Evolutionary conservation across 148 eudicot genomes (phyloP).

Genomic region (Heliosperma pusillum): DNA sequence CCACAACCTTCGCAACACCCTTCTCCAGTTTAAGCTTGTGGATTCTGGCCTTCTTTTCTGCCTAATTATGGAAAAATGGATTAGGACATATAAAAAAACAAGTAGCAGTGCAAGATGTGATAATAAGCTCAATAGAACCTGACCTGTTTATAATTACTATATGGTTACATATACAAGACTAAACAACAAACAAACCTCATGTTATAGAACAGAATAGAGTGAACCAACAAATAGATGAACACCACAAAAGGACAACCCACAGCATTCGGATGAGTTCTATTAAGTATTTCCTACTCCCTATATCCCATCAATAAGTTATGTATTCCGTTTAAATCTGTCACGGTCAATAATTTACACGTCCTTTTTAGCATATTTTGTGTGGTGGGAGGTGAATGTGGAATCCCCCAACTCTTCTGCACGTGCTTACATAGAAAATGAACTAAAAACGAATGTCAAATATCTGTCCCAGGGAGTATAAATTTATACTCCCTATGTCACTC

Average conservation of each 20-base stretch:
- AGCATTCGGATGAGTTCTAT: neutral
- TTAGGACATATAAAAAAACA: neutral
- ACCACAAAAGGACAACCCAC: neutral
- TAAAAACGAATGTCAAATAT: neutral
- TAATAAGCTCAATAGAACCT: neutral
- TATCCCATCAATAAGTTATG: neutral
- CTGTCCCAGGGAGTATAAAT: neutral
- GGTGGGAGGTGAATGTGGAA: neutral
- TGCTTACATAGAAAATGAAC: neutral
- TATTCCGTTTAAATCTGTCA: neutral
- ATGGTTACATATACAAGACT: neutral
- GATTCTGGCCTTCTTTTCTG: conserved; percentile 74
- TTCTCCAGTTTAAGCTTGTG: conserved; percentile 74
- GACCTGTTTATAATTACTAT: neutral
- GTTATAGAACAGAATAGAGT: neutral
- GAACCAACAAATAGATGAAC: neutral
- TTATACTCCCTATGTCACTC: too few relatives aligned
- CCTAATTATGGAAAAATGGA: conserved; percentile 29
- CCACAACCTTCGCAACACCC: conserved; percentile 91
- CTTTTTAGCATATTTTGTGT: neutral
- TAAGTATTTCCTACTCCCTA: neutral
- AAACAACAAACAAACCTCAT: neutral
- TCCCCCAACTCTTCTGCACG: neutral
- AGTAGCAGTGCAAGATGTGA: neutral
- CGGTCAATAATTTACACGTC: neutral